Conservation (phyloP, 257 asterid genomes). For the Linderniella brevidens region DNA sequence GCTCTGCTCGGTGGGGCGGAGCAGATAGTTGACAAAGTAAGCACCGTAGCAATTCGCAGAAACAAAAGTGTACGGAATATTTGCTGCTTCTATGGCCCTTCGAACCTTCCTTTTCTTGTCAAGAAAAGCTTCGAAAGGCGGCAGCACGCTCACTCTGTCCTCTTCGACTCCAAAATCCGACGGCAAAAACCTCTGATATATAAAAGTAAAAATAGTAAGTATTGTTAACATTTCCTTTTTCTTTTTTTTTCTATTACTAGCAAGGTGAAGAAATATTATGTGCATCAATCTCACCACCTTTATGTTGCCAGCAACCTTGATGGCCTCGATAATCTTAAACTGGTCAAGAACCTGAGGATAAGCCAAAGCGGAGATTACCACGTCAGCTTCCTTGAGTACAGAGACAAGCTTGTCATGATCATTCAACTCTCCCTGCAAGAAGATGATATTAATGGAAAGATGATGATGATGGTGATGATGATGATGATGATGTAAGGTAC, state of each 20-base stretch:
- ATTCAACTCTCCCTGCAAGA: constrained; percentile 23
- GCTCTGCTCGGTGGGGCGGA: constrained; percentile 19
- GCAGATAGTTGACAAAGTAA: constrained; percentile 30
- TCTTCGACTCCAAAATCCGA: constrained; percentile 46
- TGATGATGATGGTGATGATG: neutral
- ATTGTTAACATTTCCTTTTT: too few species aligned
- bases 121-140: constrained; percentile 26
- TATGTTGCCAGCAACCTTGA: constrained; percentile 26
- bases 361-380: constrained; percentile 33
- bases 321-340: constrained; percentile 36
- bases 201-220: too few species aligned
- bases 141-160: constrained; percentile 22
- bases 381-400: constrained; percentile 22
- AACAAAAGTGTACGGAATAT: constrained; percentile 30
- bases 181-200: constrained; percentile 24
- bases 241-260: too few species aligned
- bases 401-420: constrained; percentile 36
- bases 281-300: neutral
- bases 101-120: constrained; percentile 30
- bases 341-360: constrained; percentile 36
- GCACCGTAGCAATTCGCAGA: constrained; percentile 36
- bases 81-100: constrained; percentile 35
- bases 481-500: constrained; percentile 9
- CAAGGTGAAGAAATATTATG: too few species aligned
- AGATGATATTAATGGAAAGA: neutral